These are phyloP conservation scores for Coemansia pectinata DNA, from an alignment of 192 early-diverging fungal genomes.

Conservation along the genomic window DNA sequence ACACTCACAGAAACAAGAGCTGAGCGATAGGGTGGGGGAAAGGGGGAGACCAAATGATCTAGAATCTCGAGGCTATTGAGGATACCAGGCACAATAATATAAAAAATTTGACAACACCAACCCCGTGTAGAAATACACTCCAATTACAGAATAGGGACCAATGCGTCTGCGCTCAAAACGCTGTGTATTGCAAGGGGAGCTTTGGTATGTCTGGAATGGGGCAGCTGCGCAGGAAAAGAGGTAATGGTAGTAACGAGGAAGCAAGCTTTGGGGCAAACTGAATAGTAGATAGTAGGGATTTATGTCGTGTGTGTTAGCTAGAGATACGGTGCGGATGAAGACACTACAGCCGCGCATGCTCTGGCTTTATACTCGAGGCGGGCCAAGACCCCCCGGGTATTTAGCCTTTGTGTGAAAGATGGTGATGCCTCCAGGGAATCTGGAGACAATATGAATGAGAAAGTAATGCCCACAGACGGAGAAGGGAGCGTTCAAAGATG, in stretches of 20 bases:
- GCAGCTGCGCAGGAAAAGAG: constrained; percentile 5
- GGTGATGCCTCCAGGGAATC: background rate
- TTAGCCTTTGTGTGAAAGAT: background rate
- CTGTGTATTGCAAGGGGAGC: background rate
- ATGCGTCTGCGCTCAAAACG: background rate
- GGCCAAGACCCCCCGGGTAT: constrained; percentile 10
- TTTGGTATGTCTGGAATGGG: background rate
- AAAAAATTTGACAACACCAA: constrained; percentile 1
- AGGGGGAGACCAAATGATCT: background rate
- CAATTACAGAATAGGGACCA: background rate
- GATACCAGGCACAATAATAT: background rate
- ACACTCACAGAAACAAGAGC: background rate
- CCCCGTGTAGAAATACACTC: constrained; percentile 5
- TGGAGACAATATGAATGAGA: background rate
- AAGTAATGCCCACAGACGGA: background rate
- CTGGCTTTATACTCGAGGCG: constrained; percentile 2
- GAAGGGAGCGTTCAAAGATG: background rate
- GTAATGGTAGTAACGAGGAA: background rate
- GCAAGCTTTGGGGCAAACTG: constrained; percentile 8
- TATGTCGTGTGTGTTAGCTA: background rate
- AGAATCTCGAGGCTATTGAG: background rate
- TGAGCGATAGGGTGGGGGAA: background rate
- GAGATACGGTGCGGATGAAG: background rate
- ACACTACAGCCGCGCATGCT: background rate
- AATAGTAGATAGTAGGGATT: background rate